These are phyloP conservation scores for Vinca minor DNA, from an alignment of 257 asterid species.

Conservation along the genomic window DNA sequence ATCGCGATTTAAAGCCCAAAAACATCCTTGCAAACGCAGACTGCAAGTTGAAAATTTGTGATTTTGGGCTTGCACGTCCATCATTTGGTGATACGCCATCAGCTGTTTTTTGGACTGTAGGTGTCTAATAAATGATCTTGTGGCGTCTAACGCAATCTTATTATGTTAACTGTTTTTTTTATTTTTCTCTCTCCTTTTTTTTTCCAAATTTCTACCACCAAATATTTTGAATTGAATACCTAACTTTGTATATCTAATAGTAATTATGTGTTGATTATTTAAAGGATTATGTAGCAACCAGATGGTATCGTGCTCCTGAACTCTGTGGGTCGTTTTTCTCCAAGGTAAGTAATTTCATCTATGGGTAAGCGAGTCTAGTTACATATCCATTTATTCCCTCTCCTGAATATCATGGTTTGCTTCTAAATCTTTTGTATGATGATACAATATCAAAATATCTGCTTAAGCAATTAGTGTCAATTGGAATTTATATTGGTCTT, in stretches of 20 bases:
- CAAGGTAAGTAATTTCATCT: constrained; percentile 51
- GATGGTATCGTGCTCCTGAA: constrained; percentile 99
- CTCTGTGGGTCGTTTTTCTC: constrained; percentile 98
- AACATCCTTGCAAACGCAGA: constrained; percentile 98
- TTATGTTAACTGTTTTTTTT: neutral
- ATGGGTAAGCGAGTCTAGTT: constrained; percentile 9
- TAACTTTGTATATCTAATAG: constrained; percentile 1
- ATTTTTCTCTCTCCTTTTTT: neutral
- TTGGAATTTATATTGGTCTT: neutral
- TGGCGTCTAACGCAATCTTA: neutral
- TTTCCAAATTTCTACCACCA: neutral
- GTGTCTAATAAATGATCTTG: constrained; percentile 23
- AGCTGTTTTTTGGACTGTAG: constrained; percentile 97
- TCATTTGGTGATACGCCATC: constrained; percentile 91
- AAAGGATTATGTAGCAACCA: constrained; percentile 96
- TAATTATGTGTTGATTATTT: constrained; percentile 19
- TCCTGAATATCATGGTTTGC: neutral
- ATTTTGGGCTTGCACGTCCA: constrained; percentile 96
- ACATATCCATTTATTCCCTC: neutral
- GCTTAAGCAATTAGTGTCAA: neutral
- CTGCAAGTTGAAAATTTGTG: constrained; percentile 96
- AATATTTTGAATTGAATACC: neutral
- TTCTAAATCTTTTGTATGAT: neutral
- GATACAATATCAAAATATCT: neutral
- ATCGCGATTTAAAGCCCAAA: constrained; percentile 88